Conservation (phyloP, 495 filamentous ascomycete species). For the Rhizodiscina lignyota region DNA sequence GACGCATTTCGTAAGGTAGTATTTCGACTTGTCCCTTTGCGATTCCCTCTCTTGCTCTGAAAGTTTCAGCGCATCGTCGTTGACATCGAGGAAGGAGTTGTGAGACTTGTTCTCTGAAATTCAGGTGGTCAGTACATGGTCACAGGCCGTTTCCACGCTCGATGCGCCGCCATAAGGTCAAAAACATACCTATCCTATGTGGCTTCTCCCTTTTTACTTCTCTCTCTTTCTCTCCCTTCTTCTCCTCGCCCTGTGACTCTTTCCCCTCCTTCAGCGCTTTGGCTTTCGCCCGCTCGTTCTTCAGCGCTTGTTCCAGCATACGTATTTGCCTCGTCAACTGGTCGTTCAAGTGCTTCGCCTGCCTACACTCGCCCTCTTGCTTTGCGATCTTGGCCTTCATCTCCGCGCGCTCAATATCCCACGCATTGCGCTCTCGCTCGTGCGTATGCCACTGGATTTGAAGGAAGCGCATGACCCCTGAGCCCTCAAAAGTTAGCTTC, state of each 20-base stretch:
- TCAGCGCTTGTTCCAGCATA: constrained; percentile 79
- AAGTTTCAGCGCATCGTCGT: constrained; percentile 6
- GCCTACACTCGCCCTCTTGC: constrained; percentile 74
- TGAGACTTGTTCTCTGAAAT: constrained; percentile 20
- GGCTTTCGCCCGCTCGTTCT: constrained; percentile 42
- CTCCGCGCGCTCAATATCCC: constrained; percentile 97
- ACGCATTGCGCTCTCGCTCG: constrained; percentile 92
- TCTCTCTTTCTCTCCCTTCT: constrained; percentile 10
- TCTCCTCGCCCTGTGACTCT: constrained; percentile 19
- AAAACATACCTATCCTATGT: constrained; percentile 6
- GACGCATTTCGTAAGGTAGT: constrained; percentile 25
- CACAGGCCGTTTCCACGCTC: too few relatives aligned
- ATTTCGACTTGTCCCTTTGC: constrained; percentile 22
- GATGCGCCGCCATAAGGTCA: too few relatives aligned
- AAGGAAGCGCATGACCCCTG: constrained; percentile 97
- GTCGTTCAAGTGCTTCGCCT: constrained; percentile 72
- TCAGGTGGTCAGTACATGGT: too few relatives aligned
- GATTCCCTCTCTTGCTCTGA: constrained; percentile 20
- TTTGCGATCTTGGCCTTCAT: constrained; percentile 98
- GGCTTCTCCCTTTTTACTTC: constrained; percentile 8
- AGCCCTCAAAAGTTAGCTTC: constrained; percentile 2
- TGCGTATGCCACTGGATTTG: constrained; percentile 99
- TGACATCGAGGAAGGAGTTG: constrained; percentile 26
- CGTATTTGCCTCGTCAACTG: constrained; percentile 75
- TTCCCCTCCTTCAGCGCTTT: constrained; percentile 20